Conservation (phyloP, 202 grass and related monocot genomes). For the Digitaria exilis region DNA sequence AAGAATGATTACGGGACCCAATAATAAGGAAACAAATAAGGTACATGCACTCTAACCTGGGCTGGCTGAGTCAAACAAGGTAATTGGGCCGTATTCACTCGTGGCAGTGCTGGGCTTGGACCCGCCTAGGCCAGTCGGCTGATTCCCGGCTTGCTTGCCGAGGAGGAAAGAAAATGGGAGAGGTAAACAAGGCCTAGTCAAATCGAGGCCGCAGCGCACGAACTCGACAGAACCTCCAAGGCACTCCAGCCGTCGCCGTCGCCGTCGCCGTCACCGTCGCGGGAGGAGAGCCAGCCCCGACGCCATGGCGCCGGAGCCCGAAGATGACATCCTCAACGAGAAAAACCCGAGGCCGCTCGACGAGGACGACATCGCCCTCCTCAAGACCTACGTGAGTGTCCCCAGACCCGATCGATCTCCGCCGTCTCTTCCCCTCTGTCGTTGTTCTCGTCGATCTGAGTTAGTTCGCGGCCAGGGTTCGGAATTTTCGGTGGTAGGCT, state of each 20-base stretch:
- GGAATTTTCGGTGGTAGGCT: not conserved
- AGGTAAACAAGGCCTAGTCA: not conserved
- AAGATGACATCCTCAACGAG: constrained; percentile 74
- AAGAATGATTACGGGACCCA: too few relatives aligned
- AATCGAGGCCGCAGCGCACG: not conserved
- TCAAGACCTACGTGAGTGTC: constrained; percentile 80
- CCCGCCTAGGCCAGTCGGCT: too few relatives aligned
- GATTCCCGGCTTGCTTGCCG: not conserved
- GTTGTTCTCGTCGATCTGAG: constrained; percentile 34
- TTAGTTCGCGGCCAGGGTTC: not conserved
- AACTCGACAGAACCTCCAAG: not conserved
- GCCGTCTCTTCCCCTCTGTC: not conserved
- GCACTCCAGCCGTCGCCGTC: not conserved
- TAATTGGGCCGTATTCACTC: too few relatives aligned
- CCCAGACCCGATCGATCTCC: not conserved
- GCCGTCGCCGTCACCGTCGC: not conserved
- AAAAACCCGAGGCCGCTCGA: constrained; percentile 76
- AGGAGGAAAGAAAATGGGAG: not conserved
- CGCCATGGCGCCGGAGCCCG: constrained; percentile 64
- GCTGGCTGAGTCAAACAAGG: too few relatives aligned
- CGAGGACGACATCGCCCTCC: constrained; percentile 74
- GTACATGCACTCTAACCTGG: too few relatives aligned
- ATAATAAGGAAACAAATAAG: too few relatives aligned
- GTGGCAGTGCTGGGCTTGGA: too few relatives aligned
- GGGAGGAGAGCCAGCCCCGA: not conserved